Base-by-base conservation (phyloP, 306 rosid genomes). In the Cicer cuneatum region DNA sequence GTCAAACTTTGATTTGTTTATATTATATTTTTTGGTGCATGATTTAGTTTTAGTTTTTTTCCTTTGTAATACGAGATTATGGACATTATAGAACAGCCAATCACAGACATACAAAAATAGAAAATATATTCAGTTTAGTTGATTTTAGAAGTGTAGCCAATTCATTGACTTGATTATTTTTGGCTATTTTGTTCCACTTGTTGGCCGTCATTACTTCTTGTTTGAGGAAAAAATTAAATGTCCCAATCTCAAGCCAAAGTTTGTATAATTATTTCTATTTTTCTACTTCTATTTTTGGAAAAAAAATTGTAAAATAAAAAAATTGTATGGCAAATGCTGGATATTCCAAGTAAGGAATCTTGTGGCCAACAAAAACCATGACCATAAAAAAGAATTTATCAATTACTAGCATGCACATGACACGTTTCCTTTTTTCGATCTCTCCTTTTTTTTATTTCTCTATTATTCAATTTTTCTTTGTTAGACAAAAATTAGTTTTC, bases 1-100 rank as follows among this genome's bases (percentile, higher is more conserved):
- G 42, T 64, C 37, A 64, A 45, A 45, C 49, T 45, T 45, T 24
- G 29, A 24, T 24, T 24, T 24, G 29, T 24, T 24, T 24, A 24
- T n/a, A n/a, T n/a, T n/a, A 24, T 0, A 2, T 2, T 2, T 24
- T 24, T 24, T 24, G 33, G 33, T 24, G 33, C 33, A 24, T 24
- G 33, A 24, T 2, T 24, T 24, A 2, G 33, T 24, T 24, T 24
- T 24, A 2, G 3, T 24, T 24, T 24, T 24, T 24, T 24, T 24
- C 0, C 33, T 0, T 1, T 2, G 33, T 24, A 24, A 2, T 24
- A 24, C 33, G 33, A 24, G 33, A 12, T 15, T 52, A 10, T 15
- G 58, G 65, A 33, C 65, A 58, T 24, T 24, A 56, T 56, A 56
- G 14, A 19, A 56, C 62, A 7, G 37, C 62, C 35, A 56, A 21